Percentiles rank a stretch among this genome's conserved stretches.
Evolutionary conservation across 805 yeast species (phyloP).

Genomic region (Suhomyces kilbournensis): DNA sequence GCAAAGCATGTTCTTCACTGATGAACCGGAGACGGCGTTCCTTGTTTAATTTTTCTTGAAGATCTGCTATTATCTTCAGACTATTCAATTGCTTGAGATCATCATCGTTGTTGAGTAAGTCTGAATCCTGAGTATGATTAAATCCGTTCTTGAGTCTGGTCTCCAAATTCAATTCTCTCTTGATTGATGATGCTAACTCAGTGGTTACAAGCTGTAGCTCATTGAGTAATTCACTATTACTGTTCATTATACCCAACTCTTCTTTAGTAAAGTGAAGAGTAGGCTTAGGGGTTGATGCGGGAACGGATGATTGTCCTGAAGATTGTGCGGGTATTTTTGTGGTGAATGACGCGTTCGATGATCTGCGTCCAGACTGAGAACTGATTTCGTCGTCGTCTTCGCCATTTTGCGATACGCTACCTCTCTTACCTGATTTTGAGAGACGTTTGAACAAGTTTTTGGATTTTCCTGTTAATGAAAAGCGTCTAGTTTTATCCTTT

Average conservation of each 20-base stretch:
- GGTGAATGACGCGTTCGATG: neutral
- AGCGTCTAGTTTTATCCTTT: conserved; percentile 20
- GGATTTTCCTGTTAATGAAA: conserved; percentile 27
- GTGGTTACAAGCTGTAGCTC: conserved; percentile 68
- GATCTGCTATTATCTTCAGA: conserved; percentile 39
- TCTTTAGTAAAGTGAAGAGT: conserved; percentile 45
- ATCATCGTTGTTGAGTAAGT: conserved; percentile 13
- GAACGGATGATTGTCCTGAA: neutral
- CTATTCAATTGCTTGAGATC: conserved; percentile 19
- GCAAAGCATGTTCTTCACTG: conserved; percentile 66
- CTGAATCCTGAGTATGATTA: neutral
- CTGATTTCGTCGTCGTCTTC: conserved; percentile 5
- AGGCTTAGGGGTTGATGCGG: neutral
- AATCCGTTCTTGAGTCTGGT: conserved; percentile 27
- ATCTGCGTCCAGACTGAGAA: neutral
- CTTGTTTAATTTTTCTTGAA: conserved; percentile 56
- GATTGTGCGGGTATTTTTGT: neutral
- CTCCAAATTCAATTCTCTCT: conserved; percentile 64
- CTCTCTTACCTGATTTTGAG: conserved; percentile 24
- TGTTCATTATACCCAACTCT: conserved; percentile 59
- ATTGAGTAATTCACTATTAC: conserved; percentile 55
- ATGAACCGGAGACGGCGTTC: conserved; percentile 66
- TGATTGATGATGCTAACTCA: conserved; percentile 70
- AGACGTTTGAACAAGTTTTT: conserved; percentile 33
- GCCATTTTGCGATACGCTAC: neutral